Evolutionary conservation across 371 early-diverging fungal genomes (phyloP).

Genomic region (Mucor velutinosus): DNA sequence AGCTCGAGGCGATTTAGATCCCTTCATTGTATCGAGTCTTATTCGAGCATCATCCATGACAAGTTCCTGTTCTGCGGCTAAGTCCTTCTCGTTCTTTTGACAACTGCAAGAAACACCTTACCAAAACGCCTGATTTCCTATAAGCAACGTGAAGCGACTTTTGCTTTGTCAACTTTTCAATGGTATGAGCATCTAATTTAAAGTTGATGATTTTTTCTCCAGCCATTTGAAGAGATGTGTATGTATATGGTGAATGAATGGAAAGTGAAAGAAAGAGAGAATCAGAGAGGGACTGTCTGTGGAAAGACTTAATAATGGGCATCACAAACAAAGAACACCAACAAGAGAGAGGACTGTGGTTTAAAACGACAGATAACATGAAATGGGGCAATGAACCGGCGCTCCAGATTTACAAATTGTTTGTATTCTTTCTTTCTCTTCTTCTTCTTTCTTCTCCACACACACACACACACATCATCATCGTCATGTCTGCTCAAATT

Average conservation of each 20-base stretch:
- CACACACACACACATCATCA: not conserved
- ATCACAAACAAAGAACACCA: not conserved
- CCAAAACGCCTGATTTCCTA: not conserved
- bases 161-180: constrained; percentile 3
- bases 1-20: not conserved
- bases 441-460: not conserved
- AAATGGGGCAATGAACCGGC: not conserved
- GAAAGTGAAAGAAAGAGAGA: not conserved
- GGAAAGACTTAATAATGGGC: not conserved
- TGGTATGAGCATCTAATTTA: constrained; percentile 1
- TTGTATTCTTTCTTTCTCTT: not conserved
- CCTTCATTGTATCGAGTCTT: not conserved
- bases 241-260: not conserved
- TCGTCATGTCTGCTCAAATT: constrained; percentile 29
- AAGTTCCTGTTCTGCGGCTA: constrained; percentile 6
- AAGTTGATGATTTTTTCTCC: constrained; percentile 10
- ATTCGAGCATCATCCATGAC: constrained; percentile 10
- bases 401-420: not conserved
- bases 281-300: not conserved
- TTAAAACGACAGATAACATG: not conserved
- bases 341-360: constrained; percentile 1
- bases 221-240: not conserved
- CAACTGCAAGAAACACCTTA: not conserved
- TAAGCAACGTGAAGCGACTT: constrained; percentile 1
- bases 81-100: not conserved